A percentile compares a stretch with the other conserved stretches of the same genome.
phyloP scores from a whole-genome alignment of 2,329 filamentous ascomycete genomes.

The Fusarium newnesense region DNA sequence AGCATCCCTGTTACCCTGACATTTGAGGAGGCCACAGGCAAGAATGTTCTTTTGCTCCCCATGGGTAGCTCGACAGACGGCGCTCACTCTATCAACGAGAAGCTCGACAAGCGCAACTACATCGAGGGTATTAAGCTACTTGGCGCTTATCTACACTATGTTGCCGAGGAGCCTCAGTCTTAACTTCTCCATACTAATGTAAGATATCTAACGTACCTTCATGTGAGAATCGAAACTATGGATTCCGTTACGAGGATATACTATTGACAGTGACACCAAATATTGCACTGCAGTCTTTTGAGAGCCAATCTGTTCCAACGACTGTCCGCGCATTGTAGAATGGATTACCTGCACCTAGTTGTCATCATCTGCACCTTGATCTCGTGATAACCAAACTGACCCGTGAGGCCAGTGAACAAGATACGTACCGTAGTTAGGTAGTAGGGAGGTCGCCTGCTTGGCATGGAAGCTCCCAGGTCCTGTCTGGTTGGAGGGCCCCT shows the following conservation, averaged over 20 bases:
- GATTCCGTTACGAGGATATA: background rate
- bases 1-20: slow-evolving; percentile 97
- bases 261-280: background rate
- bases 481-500: slow-evolving; percentile 23
- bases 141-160: slow-evolving; percentile 95
- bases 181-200: slow-evolving; percentile 36
- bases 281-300: background rate
- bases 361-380: background rate
- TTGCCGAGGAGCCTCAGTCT: slow-evolving; percentile 81
- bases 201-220: slow-evolving; percentile 23
- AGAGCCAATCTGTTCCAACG: background rate
- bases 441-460: background rate
- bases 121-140: slow-evolving; percentile 97
- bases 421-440: slow-evolving; percentile 21
- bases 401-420: background rate
- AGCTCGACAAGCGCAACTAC: slow-evolving; percentile 96
- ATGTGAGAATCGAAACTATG: slow-evolving; percentile 1
- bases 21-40: slow-evolving; percentile 96
- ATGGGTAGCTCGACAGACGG: slow-evolving; percentile 98
- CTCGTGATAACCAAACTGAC: background rate
- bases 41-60: slow-evolving; percentile 94
- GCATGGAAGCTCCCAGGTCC: background rate
- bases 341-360: background rate
- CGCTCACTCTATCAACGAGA: slow-evolving; percentile 98
- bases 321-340: background rate